Conservation (phyloP, 2,329 filamentous ascomycete genomes). For the Ascochyta lentis region DNA sequence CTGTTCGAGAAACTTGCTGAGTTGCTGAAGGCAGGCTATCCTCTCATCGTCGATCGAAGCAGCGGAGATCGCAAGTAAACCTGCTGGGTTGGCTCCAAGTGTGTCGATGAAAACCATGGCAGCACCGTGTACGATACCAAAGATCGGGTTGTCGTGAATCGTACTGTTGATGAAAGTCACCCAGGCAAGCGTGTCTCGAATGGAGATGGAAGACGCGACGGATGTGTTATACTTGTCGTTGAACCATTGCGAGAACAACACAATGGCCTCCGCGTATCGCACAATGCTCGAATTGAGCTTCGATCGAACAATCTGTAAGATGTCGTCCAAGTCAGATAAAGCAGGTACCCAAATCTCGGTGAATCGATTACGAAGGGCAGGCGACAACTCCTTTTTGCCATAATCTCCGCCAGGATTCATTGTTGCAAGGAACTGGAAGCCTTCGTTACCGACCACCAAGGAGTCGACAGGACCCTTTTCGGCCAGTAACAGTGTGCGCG, state of each 20-base stretch:
- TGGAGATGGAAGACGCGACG: constrained; percentile 79
- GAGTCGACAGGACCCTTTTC: constrained; percentile 91
- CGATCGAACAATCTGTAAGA: constrained; percentile 81
- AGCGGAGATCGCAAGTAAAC: constrained; percentile 75
- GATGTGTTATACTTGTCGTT: constrained; percentile 78
- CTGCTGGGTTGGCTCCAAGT: constrained; percentile 91
- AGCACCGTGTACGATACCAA: constrained; percentile 78
- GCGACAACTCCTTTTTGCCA: constrained; percentile 95
- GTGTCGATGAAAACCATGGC: constrained; percentile 96
- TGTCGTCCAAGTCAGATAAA: constrained; percentile 82
- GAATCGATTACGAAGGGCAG: constrained; percentile 92
- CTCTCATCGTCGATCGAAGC: constrained; percentile 75
- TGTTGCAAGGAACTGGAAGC: constrained; percentile 95
- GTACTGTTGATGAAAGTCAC: constrained; percentile 86
- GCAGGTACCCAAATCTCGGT: constrained; percentile 98
- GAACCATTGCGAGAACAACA: constrained; percentile 93
- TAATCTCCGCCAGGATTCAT: constrained; percentile 99
- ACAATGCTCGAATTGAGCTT: constrained; percentile 69
- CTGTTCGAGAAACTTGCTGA: constrained; percentile 69
- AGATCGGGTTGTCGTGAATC: constrained; percentile 55
- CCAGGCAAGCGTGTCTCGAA: constrained; percentile 93
- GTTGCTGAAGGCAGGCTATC: constrained; percentile 72
- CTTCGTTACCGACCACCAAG: constrained; percentile 74
- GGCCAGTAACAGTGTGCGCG: constrained; percentile 83
- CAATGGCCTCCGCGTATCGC: constrained; percentile 70